These are phyloP conservation scores for Pseudogymnoascus sp. DNA, from an alignment of 2,329 filamentous ascomycete genomes.

Conservation along the genomic window DNA sequence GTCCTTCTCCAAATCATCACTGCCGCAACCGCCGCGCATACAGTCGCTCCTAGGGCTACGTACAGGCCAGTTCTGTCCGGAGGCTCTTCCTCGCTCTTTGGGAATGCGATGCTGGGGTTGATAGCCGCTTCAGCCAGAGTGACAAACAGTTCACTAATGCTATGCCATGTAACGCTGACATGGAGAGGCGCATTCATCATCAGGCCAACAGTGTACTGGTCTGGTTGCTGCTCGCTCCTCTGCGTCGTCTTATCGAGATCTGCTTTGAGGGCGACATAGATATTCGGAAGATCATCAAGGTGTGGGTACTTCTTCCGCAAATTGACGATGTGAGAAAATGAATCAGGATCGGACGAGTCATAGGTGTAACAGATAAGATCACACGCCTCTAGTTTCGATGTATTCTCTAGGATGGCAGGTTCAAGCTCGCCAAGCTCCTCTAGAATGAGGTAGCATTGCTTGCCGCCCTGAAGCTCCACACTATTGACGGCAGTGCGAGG, in stretches of 20 bases:
- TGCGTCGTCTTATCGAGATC: conserved; percentile 97
- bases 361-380: conserved; percentile 94
- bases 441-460: conserved; percentile 93
- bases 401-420: conserved; percentile 86
- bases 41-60: conserved; percentile 68
- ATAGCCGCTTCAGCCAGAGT: conserved; percentile 84
- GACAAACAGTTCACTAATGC: conserved; percentile 89
- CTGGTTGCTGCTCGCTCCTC: conserved; percentile 79
- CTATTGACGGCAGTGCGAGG: conserved; percentile 90
- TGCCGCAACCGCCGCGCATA: conserved; percentile 53
- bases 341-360: conserved; percentile 93
- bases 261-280: conserved; percentile 90
- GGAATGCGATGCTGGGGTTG: conserved; percentile 79
- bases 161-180: conserved; percentile 89
- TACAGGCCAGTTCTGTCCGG: conserved; percentile 80
- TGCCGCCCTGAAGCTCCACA: conserved; percentile 89
- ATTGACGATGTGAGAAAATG: conserved; percentile 82
- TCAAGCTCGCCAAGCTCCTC: conserved; percentile 95
- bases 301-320: conserved; percentile 71
- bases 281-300: conserved; percentile 78
- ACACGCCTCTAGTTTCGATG: conserved; percentile 79
- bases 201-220: conserved; percentile 75
- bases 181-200: conserved; percentile 89
- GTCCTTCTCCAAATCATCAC: conserved; percentile 53
- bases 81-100: conserved; percentile 78